These are phyloP conservation scores for Grosmannia huntii DNA, from an alignment of 2,329 filamentous ascomycete species.

Conservation along the genomic window DNA sequence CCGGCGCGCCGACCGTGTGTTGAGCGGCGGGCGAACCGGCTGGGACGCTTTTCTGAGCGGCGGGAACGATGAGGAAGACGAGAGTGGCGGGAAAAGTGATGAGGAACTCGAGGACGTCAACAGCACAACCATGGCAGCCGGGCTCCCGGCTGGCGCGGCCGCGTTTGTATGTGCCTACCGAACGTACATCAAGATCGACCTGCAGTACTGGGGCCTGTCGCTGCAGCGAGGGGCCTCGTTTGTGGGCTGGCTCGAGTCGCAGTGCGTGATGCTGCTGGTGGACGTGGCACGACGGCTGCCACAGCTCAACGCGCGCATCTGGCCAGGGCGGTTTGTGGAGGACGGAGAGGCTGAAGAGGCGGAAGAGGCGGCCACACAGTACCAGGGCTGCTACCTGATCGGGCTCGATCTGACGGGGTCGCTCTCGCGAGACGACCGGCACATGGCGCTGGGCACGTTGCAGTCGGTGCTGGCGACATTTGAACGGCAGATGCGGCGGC, in stretches of 20 bases:
- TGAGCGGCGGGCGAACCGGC: slow-evolving; percentile 22
- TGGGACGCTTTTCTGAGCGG: slow-evolving; percentile 31
- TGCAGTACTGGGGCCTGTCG: slow-evolving; percentile 53
- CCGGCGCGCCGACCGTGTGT: slow-evolving; percentile 26
- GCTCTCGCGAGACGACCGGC: slow-evolving; percentile 27
- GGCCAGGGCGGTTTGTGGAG: slow-evolving; percentile 45
- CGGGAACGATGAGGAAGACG: not conserved
- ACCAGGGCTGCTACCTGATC: slow-evolving; percentile 48
- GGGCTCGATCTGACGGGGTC: slow-evolving; percentile 30
- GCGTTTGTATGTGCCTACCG: slow-evolving; percentile 40
- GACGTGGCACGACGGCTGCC: slow-evolving; percentile 43
- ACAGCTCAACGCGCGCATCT: slow-evolving; percentile 41
- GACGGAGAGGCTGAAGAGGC: slow-evolving; percentile 12
- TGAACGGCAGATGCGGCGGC: slow-evolving; percentile 29
- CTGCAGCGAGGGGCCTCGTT: slow-evolving; percentile 39
- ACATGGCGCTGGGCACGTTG: slow-evolving; percentile 29
- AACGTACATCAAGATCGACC: slow-evolving; percentile 46
- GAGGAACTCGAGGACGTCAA: no score
- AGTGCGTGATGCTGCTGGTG: slow-evolving; percentile 43
- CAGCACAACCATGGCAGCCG: not conserved
- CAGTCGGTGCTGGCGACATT: slow-evolving; percentile 32
- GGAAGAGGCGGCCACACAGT: slow-evolving; percentile 23
- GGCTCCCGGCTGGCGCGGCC: slow-evolving; percentile 16
- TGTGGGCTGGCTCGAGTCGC: slow-evolving; percentile 52
- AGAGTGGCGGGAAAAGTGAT: no score